phyloP scores from a whole-genome alignment of 1,284 basidiomycete species.

The Ustilago crameri region DNA sequence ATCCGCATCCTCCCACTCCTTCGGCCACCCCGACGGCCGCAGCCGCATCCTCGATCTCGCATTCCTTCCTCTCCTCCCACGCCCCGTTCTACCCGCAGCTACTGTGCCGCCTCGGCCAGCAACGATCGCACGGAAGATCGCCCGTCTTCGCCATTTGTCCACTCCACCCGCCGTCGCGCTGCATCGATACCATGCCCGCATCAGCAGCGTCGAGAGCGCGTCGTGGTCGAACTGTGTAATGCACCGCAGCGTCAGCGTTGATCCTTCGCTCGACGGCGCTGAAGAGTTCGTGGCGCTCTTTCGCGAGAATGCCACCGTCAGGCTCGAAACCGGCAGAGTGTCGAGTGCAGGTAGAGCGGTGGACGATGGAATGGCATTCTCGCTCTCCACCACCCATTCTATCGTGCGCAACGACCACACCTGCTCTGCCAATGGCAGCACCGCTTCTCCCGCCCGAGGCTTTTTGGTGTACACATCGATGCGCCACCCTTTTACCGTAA shows the following conservation, averaged over 20 bases:
- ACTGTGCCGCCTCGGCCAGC: conserved; percentile 58
- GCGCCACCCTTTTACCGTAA: conserved; percentile 49
- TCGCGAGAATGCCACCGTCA: conserved; percentile 28
- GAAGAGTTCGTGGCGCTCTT: background rate
- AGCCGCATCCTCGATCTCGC: conserved; percentile 39
- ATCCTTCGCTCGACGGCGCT: background rate
- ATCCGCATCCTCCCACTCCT: conserved; percentile 58
- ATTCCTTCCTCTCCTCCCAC: conserved; percentile 28
- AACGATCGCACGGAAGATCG: conserved; percentile 44
- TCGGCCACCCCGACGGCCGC: conserved; percentile 42
- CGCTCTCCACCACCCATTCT: conserved; percentile 36
- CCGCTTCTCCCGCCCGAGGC: conserved; percentile 28
- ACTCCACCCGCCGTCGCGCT: conserved; percentile 4
- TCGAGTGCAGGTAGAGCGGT: conserved; percentile 39
- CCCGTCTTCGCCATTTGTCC: conserved; percentile 47
- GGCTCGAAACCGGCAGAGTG: conserved; percentile 15
- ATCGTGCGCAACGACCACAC: conserved; percentile 30
- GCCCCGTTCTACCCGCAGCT: conserved; percentile 31
- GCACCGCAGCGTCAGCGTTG: conserved; percentile 38
- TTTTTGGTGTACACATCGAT: conserved; percentile 49
- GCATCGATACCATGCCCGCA: conserved; percentile 34
- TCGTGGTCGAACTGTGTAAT: conserved; percentile 47
- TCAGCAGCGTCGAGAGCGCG: conserved; percentile 35
- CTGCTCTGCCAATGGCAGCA: conserved; percentile 22
- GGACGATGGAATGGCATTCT: conserved; percentile 10